Evolutionary conservation across 495 filamentous ascomycete genomes (phyloP), one percentile per base, ranked within the genome.

Genomic region (Aspergillus sclerotiicarbonarius): DNA sequence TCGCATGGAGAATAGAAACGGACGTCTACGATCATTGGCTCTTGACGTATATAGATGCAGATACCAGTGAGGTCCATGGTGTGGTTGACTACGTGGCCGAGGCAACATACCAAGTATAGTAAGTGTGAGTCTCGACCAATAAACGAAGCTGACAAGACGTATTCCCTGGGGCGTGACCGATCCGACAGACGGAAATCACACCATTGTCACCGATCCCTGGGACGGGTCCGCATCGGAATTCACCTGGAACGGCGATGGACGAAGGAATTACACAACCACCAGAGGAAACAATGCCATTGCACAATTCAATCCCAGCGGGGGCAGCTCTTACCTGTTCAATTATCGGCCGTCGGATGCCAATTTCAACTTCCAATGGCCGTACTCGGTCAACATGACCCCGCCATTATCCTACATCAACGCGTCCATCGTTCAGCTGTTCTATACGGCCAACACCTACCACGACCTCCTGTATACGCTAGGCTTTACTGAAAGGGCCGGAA

Each of bases 401-500:
- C 59, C 59, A 1, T 20, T 39, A 2, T 56, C 59, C 8, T 61
- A 61, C 39, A 49, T 57, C 21, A 50, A 61, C 30, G 59, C 59
- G 1, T 56, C 59, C 10, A 57, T 61, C 41, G 70, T 77, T 0
- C 81, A 83, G 65, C 70, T 82, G 13, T 83, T 83, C 68, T 83
- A 82, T 60, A 82, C 78, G 2, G 71, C 70, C 29, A 82, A 81
- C 62, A 69, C 59, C 2, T 82, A 80, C 64, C 81, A 83, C 62
- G 81, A 83, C 46, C 65, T 82, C 7, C 68, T 83, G 0, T 80
- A 83, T 52, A 63, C 68, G 15, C 72, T 83, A 8, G 81, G 81
- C 13, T 83, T 83, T 65, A 81, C 65, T 32, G 81, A 83, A 56
- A 66, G 32, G 3, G 81, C 81, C 18, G 81, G 81, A 6, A 83